Conservation (phyloP, 176 grass and related monocot species). For the Cenchrus fungigraminus region DNA sequence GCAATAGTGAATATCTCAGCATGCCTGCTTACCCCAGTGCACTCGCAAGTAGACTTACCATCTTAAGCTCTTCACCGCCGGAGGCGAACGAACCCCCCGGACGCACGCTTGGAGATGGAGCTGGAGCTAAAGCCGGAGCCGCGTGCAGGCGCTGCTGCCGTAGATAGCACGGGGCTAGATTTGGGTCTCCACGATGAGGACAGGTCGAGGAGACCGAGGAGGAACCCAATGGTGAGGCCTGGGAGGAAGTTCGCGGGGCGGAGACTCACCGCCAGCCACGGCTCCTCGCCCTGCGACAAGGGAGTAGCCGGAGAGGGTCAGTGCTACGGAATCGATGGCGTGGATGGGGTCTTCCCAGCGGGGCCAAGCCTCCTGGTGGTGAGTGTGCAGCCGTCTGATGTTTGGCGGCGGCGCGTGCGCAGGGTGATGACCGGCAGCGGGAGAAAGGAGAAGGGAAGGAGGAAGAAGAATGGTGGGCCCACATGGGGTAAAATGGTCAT, state of each 20-base stretch:
- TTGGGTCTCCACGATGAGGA: slow-evolving; percentile 52
- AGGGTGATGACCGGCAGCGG: too few species aligned
- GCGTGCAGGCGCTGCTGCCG: slow-evolving; percentile 36
- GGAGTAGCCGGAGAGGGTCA: not conserved
- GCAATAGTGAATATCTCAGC: not conserved
- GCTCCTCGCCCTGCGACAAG: slow-evolving; percentile 56
- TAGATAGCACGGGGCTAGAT: slow-evolving; percentile 30
- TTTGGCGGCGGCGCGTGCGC: too few species aligned
- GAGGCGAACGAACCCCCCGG: slow-evolving; percentile 17
- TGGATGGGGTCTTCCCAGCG: not conserved
- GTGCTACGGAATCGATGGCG: not conserved
- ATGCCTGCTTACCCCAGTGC: too few species aligned
- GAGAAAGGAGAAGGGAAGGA: too few species aligned
- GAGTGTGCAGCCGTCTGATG: too few species aligned
- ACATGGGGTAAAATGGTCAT: too few species aligned
- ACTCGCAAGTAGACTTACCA: slow-evolving; percentile 43
- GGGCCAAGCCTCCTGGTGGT: too few species aligned
- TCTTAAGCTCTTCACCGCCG: slow-evolving; percentile 79
- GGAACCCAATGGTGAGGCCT: slow-evolving; percentile 72
- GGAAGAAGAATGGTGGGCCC: too few species aligned
- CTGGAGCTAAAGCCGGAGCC: slow-evolving; percentile 17
- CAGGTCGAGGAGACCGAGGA: slow-evolving; percentile 70
- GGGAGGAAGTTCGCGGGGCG: slow-evolving; percentile 74
- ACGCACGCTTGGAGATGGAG: slow-evolving; percentile 44
- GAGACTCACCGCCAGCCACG: slow-evolving; percentile 78